Percentiles rank a stretch among this genome's conserved stretches.
These are phyloP conservation scores for Taiozyma sp. DNA, from an alignment of 1,139 yeast species.

Conservation along the genomic window DNA sequence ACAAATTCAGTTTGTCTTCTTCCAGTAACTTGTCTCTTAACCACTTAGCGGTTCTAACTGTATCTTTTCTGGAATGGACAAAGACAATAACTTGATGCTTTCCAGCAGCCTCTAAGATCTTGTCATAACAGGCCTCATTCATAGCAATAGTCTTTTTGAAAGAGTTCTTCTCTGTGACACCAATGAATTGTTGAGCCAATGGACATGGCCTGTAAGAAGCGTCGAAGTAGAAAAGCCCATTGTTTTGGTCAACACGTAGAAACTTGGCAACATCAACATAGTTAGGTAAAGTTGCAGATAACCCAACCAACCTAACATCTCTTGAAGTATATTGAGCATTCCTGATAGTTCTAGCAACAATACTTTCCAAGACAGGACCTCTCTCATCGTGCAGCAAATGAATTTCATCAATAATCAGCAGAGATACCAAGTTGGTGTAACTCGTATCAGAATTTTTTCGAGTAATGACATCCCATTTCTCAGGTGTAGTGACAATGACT, in stretches of 20 bases:
- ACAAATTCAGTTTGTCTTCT: constrained; percentile 42
- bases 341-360: constrained; percentile 70
- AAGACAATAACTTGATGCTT: constrained; percentile 79
- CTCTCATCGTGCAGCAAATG: constrained; percentile 91
- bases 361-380: constrained; percentile 90
- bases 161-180: constrained; percentile 81
- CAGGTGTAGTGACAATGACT: constrained; percentile 87
- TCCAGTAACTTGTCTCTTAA: constrained; percentile 56
- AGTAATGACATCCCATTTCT: constrained; percentile 95
- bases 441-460: constrained; percentile 66
- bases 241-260: constrained; percentile 54
- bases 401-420: constrained; percentile 89
- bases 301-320: constrained; percentile 68
- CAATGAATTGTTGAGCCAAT: constrained; percentile 79
- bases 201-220: constrained; percentile 90
- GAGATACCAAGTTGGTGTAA: constrained; percentile 55
- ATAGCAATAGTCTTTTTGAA: constrained; percentile 74
- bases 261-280: constrained; percentile 84
- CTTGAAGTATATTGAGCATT: constrained; percentile 37
- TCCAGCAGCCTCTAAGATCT: constrained; percentile 60
- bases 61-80: constrained; percentile 93
- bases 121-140: constrained; percentile 90
- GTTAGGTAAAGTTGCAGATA: constrained; percentile 94
- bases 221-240: constrained; percentile 64
- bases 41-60: constrained; percentile 77